Evolutionary conservation across 2,329 filamentous ascomycete species (phyloP).

Genomic region (Teratosphaeria nubilosa): DNA sequence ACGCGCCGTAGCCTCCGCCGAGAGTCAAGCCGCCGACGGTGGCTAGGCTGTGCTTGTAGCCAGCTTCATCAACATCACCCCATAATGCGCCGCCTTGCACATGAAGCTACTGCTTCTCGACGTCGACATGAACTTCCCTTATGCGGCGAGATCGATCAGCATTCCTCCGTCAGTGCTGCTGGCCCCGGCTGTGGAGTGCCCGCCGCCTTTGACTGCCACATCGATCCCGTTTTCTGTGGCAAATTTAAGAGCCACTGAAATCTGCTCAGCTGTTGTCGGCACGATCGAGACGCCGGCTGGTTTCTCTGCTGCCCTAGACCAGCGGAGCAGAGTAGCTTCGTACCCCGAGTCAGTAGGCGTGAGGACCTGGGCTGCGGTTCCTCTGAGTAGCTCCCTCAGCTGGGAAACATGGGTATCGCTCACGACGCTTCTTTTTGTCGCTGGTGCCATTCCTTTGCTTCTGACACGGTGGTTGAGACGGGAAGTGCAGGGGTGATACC

Average conservation of each 20-base stretch:
- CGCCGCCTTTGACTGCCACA: constrained; percentile 46
- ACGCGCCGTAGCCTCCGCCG: constrained; percentile 30
- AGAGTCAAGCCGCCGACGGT: constrained; percentile 47
- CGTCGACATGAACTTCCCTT: constrained; percentile 41
- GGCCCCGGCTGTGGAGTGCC: constrained; percentile 45
- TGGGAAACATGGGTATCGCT: not conserved
- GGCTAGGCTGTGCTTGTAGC: constrained; percentile 42
- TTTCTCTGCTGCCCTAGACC: constrained; percentile 19
- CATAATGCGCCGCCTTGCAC: constrained; percentile 17
- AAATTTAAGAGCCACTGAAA: constrained; percentile 36
- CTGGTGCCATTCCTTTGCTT: too few relatives aligned
- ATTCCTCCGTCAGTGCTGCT: constrained; percentile 44
- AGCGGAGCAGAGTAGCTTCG: constrained; percentile 4
- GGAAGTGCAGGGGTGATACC: too few relatives aligned
- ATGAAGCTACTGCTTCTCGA: constrained; percentile 22
- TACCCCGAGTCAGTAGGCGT: not conserved
- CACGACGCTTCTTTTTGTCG: not conserved
- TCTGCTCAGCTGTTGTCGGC: constrained; percentile 32
- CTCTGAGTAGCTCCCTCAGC: not conserved
- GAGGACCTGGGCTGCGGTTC: not conserved
- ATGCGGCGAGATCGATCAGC: constrained; percentile 47
- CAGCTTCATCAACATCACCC: constrained; percentile 35
- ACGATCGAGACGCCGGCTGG: constrained; percentile 34
- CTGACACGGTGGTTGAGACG: too few relatives aligned
- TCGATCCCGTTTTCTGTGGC: constrained; percentile 36